Percentiles rank a stretch among this genome's conserved stretches.
Evolutionary conservation across 148 eudicot genomes (phyloP).

Genomic region (Rhododendron griersonianum): DNA sequence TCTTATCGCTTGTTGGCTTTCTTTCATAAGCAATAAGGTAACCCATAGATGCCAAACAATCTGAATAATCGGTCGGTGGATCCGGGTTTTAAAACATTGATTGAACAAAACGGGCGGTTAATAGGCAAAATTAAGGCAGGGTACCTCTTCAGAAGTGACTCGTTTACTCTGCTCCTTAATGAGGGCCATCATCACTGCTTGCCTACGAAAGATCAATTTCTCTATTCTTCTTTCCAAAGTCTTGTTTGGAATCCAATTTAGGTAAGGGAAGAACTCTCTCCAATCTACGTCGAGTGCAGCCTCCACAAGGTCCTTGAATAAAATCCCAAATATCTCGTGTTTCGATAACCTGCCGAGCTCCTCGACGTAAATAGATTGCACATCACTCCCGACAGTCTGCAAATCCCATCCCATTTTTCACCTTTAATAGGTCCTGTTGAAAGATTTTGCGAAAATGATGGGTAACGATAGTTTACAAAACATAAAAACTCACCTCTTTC

Average conservation of each 20-base stretch:
- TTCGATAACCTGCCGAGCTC: constrained; percentile 58
- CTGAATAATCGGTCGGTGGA: not conserved
- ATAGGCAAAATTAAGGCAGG: not conserved
- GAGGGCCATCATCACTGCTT: constrained; percentile 70
- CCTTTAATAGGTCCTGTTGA: not conserved
- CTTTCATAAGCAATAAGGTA: not conserved
- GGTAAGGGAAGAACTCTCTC: constrained; percentile 92
- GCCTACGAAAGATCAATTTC: constrained; percentile 43
- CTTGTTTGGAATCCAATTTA: constrained; percentile 77
- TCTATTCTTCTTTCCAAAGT: constrained; percentile 49
- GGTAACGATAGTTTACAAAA: not conserved
- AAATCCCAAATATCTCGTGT: constrained; percentile 44
- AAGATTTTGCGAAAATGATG: not conserved
- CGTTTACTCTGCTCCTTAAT: constrained; percentile 47
- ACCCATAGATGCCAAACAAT: not conserved
- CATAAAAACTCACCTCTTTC: not conserved
- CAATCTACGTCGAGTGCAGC: constrained; percentile 92
- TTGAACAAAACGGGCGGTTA: not conserved
- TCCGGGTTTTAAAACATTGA: not conserved
- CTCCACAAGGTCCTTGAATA: constrained; percentile 72
- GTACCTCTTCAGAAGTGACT: constrained; percentile 39
- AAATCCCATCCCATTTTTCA: not conserved
- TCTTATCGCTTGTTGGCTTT: not conserved
- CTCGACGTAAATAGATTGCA: constrained; percentile 51
- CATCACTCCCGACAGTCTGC: constrained; percentile 65